Evolutionary conservation across 176 grass and related monocot genomes (phyloP).

Genomic region (Carex kokanica): DNA sequence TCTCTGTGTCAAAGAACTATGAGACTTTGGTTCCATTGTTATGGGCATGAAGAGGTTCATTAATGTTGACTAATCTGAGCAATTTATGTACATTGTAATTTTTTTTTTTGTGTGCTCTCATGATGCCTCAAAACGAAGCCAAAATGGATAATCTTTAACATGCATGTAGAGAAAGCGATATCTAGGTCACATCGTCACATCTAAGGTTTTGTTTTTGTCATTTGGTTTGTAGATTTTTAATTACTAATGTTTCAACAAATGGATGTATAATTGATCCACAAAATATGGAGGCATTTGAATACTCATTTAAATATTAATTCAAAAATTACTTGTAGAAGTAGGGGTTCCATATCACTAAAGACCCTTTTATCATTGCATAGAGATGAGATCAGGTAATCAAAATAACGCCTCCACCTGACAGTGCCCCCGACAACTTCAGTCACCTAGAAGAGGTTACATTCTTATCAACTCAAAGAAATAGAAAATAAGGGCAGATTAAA

Average conservation of each 20-base stretch:
- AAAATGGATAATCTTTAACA: background rate
- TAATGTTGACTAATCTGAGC: background rate
- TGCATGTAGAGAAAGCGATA: background rate
- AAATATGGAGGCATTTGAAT: background rate
- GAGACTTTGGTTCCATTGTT: background rate
- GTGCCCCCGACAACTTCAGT: slow-evolving; percentile 80
- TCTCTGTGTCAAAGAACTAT: background rate
- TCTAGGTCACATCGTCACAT: background rate
- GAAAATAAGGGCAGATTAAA: background rate
- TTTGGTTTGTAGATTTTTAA: background rate
- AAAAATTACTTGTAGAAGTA: slow-evolving; percentile 68
- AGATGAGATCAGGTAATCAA: slow-evolving; percentile 92
- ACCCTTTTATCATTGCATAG: slow-evolving; percentile 67
- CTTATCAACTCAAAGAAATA: slow-evolving; percentile 18
- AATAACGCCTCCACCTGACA: slow-evolving; percentile 79
- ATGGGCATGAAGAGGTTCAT: background rate
- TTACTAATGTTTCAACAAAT: background rate
- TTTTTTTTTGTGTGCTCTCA: background rate
- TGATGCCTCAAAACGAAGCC: background rate
- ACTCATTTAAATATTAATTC: slow-evolving; percentile 18
- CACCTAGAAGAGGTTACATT: slow-evolving; percentile 43
- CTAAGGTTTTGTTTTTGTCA: background rate
- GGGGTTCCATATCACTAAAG: slow-evolving; percentile 86
- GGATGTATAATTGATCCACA: background rate
- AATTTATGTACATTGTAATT: background rate